A percentile compares a stretch with the other conserved stretches of the same genome.
Conservation (phyloP, 2,329 filamentous ascomycete genomes). For the Epichloe baconii region DNA sequence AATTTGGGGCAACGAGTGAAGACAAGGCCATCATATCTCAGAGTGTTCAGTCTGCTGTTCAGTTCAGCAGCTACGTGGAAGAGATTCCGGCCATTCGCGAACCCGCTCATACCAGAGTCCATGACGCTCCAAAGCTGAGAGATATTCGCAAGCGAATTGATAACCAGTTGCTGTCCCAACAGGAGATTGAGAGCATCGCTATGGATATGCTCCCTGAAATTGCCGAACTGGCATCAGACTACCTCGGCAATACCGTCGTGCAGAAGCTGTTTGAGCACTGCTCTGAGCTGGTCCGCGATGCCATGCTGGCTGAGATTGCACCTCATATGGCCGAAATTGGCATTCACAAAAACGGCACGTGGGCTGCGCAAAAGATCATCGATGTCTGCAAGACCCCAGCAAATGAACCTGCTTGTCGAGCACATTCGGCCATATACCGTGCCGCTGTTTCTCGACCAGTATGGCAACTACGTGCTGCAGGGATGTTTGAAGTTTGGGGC, state of each 20-base stretch:
- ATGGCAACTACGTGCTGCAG: conserved; percentile 96
- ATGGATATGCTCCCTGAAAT: conserved; percentile 94
- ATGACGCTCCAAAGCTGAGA: conserved; percentile 86
- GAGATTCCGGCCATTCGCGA: conserved; percentile 87
- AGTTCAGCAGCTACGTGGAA: conserved; percentile 56
- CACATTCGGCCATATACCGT: conserved; percentile 76
- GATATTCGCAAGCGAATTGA: conserved; percentile 97
- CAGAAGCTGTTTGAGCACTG: conserved; percentile 98
- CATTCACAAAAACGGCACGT: conserved; percentile 97
- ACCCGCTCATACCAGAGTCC: conserved; percentile 74
- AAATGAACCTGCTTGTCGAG: conserved; percentile 77
- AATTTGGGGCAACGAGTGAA: conserved; percentile 75
- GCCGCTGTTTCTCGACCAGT: conserved; percentile 90
- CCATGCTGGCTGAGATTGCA: conserved; percentile 78
- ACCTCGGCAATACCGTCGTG: conserved; percentile 97
- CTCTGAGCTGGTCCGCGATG: conserved; percentile 77
- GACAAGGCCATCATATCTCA: conserved; percentile 60
- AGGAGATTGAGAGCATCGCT: conserved; percentile 87
- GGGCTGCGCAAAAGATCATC: conserved; percentile 98
- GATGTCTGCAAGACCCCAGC: conserved; percentile 80
- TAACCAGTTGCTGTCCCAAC: conserved; percentile 73
- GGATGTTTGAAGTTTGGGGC: conserved; percentile 86
- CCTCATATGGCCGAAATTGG: conserved; percentile 94
- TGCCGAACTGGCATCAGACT: conserved; percentile 87
- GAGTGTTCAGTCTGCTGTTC: conserved; percentile 64